A percentile compares a stretch with the other conserved stretches of the same genome.
phyloP scores from a whole-genome alignment of 1,284 basidiomycete genomes.

The Cutaneotrichosporon dermatis region DNA sequence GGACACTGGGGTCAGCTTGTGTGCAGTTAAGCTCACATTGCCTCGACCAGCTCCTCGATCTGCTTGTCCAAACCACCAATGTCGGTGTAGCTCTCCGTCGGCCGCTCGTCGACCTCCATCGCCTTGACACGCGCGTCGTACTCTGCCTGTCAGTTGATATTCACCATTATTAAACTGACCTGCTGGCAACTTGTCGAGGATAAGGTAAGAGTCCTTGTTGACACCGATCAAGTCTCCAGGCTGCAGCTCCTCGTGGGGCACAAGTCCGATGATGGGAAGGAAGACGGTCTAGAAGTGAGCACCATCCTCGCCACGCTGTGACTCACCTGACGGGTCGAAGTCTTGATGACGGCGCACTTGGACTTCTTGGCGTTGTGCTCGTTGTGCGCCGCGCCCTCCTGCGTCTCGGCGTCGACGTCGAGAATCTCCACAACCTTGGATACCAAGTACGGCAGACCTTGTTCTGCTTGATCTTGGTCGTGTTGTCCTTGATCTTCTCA shows the following conservation, averaged over 20 bases:
- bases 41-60: slow-evolving; percentile 74
- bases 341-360: slow-evolving; percentile 98
- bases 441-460: slow-evolving; percentile 98
- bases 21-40: slow-evolving; percentile 52
- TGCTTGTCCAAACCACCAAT: slow-evolving; percentile 77
- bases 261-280: slow-evolving; percentile 94
- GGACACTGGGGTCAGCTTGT: slow-evolving; percentile 49
- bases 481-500: slow-evolving; percentile 97
- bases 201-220: slow-evolving; percentile 99
- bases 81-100: slow-evolving; percentile 73
- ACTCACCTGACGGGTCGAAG: slow-evolving; percentile 76
- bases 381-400: slow-evolving; percentile 90
- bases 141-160: slow-evolving; percentile 50
- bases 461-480: slow-evolving; percentile 99
- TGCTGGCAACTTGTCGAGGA: slow-evolving; percentile 76
- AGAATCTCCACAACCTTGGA: slow-evolving; percentile 98
- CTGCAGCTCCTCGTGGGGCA: slow-evolving; percentile 80
- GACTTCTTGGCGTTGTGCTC: slow-evolving; percentile 90
- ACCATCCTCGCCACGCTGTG: neutral
- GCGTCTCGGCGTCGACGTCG: slow-evolving; percentile 89
- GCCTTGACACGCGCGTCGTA: slow-evolving; percentile 76
- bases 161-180: slow-evolving; percentile 24
- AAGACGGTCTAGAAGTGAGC: slow-evolving; percentile 74
- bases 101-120: slow-evolving; percentile 88
- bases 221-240: slow-evolving; percentile 96